Evolutionary conservation across 192 early-diverging fungal genomes (phyloP).

Genomic region (Funneliformis mosseae): DNA sequence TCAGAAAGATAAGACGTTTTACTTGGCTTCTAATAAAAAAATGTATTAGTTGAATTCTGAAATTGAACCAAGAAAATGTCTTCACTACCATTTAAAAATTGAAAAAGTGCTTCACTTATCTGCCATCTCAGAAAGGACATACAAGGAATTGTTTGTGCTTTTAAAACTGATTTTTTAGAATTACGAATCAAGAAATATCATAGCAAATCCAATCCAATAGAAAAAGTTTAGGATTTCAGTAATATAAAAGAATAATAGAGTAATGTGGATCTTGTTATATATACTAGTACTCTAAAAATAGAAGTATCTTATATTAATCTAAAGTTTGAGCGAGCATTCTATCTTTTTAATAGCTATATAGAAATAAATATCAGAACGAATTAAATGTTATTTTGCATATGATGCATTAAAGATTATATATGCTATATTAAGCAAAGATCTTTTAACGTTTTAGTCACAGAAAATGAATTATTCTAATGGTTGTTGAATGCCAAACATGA

Average conservation of each 20-base stretch:
- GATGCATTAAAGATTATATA: no score
- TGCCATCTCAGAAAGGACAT: no score
- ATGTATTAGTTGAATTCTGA: constrained; percentile 7
- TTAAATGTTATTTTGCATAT: background rate
- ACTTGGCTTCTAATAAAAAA: constrained; percentile 5
- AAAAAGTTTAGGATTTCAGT: no score
- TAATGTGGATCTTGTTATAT: background rate
- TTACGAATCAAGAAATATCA: no score
- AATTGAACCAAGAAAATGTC: background rate
- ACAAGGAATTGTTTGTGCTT: background rate
- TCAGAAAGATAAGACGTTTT: no score
- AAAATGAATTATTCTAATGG: background rate
- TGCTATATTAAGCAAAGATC: background rate
- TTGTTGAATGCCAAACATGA: background rate
- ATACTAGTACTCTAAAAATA: background rate
- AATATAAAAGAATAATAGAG: background rate
- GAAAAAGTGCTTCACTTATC: background rate
- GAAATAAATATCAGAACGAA: background rate
- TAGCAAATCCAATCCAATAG: no score
- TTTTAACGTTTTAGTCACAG: background rate
- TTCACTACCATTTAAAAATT: constrained; percentile 17
- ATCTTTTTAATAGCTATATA: no score
- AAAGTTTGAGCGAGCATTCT: constrained; percentile 18
- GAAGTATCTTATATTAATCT: background rate
- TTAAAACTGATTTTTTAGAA: no score